Base-by-base conservation (phyloP, 2,329 filamentous ascomycete genomes). In the Fusarium torulosum region DNA sequence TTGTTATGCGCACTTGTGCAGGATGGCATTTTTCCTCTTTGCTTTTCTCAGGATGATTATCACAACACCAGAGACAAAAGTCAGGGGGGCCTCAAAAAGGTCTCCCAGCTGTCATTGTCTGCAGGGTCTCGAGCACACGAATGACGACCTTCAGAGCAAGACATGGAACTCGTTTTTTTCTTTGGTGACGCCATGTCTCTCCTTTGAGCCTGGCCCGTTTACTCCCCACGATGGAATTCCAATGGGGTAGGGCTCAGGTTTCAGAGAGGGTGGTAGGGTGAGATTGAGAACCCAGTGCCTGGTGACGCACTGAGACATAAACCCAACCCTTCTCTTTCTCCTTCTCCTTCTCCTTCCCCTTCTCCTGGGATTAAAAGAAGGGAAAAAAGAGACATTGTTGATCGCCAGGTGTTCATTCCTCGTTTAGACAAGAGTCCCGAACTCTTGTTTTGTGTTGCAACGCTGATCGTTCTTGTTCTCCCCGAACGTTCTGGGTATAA, bases 121-220 rank as follows among this genome's bases (percentile, higher is more conserved):
- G 54, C 51, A 69, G 65, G 65, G 65, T 57, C 65, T 61, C 38
- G 42, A 15, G 55, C 29, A 41, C 50, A 53, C 65, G 53, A 67
- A 67, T 68, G 46, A 47, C 43, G 31, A 38, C 33, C 54, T 35
- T 37, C 29, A 29, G 56, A 47, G 29, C 65, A 51, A 67, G 65
- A 67, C 65, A 67, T 47, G 49, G 51, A 68, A 68, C 55, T 68
- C 46, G 33, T 49, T 49, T 55, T 29, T 27, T 53, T 29, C 31
- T 17, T 53, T 43, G 23, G 65, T 66, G 65, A 67, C 65, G 65
- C 65, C 59, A 67, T 67, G 65, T 53, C 43, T 57, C 44, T 59
- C 41, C 53, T 63, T 64, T 50, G 21, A 65, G 42, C 35, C 46
- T 65, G 53, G 60, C 53, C 38, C 37, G 38, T 59, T 41, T 55